phyloP scores from a whole-genome alignment of 83 land plant genomes.

The Diphasiastrum complanatum region DNA sequence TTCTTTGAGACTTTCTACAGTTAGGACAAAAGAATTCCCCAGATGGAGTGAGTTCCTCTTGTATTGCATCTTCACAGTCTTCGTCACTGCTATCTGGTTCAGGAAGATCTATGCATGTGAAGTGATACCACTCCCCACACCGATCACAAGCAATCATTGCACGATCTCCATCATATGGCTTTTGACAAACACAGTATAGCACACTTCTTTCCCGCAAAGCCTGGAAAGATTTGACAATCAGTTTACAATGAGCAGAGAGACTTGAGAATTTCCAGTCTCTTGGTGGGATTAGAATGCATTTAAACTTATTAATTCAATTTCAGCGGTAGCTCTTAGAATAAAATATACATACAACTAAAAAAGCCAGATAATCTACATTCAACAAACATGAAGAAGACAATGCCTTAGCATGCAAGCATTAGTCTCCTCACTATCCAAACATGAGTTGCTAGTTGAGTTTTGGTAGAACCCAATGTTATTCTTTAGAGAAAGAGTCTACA shows the following conservation, averaged over 20 bases:
- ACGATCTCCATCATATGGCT: constrained; percentile 74
- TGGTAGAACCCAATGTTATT: too few relatives aligned
- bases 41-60: constrained; percentile 47
- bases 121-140: constrained; percentile 98
- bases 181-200: constrained; percentile 90
- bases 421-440: too few relatives aligned
- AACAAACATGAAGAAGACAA: not conserved
- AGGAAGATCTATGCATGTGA: constrained; percentile 61
- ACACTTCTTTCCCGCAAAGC: constrained; percentile 46
- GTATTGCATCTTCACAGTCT: constrained; percentile 36
- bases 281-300: not conserved
- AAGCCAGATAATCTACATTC: not conserved
- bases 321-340: too few relatives aligned
- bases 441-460: too few relatives aligned
- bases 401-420: not conserved
- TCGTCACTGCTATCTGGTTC: constrained; percentile 37
- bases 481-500: not conserved
- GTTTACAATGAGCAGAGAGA: too few relatives aligned
- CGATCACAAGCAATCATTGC: constrained; percentile 90
- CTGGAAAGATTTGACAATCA: constrained; percentile 22
- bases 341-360: constrained; percentile 24
- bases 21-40: constrained; percentile 27
- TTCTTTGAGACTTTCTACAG: constrained; percentile 17
- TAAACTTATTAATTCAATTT: too few relatives aligned
- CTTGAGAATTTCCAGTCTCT: not conserved